Evolutionary conservation across 306 rosid species (phyloP).

Genomic region (Ormosia emarginata): DNA sequence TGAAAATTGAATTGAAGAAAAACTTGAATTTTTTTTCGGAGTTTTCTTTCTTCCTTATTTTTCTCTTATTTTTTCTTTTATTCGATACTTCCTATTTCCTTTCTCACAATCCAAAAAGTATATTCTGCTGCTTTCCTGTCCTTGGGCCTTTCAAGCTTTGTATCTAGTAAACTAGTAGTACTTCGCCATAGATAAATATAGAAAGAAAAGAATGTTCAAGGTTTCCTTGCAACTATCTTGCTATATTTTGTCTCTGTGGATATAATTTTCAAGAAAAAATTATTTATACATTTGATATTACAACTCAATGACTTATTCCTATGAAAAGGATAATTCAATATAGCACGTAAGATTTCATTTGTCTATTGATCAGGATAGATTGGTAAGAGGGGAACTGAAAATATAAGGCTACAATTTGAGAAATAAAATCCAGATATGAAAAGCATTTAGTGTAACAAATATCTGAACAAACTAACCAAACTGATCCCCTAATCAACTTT

Average conservation of each 20-base stretch:
- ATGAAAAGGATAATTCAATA: background rate
- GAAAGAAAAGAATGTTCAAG: background rate
- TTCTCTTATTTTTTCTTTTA: too few species aligned
- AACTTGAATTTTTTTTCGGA: too few species aligned
- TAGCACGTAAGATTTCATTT: background rate
- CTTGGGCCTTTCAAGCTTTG: background rate
- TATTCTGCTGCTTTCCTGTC: background rate
- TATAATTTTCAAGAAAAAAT: background rate
- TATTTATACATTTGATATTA: too few species aligned
- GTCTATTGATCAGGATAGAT: background rate
- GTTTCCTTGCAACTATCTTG: background rate
- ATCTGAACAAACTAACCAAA: background rate
- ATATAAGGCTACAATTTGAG: background rate
- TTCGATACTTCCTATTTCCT: too few species aligned
- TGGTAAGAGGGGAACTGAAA: background rate
- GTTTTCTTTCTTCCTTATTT: too few species aligned
- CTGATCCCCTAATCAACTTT: background rate
- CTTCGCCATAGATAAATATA: background rate
- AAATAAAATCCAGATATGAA: background rate
- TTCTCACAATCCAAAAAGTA: too few species aligned
- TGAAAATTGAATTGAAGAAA: too few species aligned
- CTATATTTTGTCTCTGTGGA: background rate
- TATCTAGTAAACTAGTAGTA: background rate
- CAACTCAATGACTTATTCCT: too few species aligned
- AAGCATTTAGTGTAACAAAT: background rate